Percentiles rank a stretch among this genome's conserved stretches.
Evolutionary conservation across 768 basidiomycete genomes (phyloP).

Genomic region (Podaxis sp.): DNA sequence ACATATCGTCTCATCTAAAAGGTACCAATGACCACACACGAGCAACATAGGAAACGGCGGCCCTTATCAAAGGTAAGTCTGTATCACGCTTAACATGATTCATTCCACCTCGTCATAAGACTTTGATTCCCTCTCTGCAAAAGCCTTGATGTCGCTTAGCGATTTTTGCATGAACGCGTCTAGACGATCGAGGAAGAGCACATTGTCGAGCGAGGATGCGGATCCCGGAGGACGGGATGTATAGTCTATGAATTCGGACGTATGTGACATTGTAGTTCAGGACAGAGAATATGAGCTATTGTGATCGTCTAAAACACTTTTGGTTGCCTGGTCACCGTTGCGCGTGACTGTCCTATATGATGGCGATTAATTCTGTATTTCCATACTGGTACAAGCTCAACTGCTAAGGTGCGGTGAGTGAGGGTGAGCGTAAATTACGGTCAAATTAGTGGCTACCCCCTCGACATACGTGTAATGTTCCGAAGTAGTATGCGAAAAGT

Average conservation of each 20-base stretch:
- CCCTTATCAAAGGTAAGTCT: slow-evolving; percentile 16
- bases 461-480: too few species aligned
- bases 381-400: too few species aligned
- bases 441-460: too few species aligned
- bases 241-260: slow-evolving; percentile 30
- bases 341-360: too few species aligned
- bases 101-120: slow-evolving; percentile 58
- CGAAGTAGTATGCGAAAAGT: too few species aligned
- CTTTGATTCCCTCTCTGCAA: slow-evolving; percentile 58
- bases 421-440: too few species aligned
- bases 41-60: slow-evolving; percentile 19
- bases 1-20: slow-evolving; percentile 48
- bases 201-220: slow-evolving; percentile 37
- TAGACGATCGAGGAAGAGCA: slow-evolving; percentile 62
- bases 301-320: too few species aligned
- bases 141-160: slow-evolving; percentile 55
- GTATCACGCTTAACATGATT: slow-evolving; percentile 10
- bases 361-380: too few species aligned
- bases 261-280: slow-evolving; percentile 9
- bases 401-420: too few species aligned
- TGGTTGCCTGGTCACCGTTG: too few species aligned
- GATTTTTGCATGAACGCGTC: slow-evolving; percentile 63
- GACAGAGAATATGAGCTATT: not conserved
- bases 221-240: slow-evolving; percentile 16
- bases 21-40: slow-evolving; percentile 23